Conservation (phyloP, 192 early-diverging fungal genomes). For the Podila minutissima region DNA sequence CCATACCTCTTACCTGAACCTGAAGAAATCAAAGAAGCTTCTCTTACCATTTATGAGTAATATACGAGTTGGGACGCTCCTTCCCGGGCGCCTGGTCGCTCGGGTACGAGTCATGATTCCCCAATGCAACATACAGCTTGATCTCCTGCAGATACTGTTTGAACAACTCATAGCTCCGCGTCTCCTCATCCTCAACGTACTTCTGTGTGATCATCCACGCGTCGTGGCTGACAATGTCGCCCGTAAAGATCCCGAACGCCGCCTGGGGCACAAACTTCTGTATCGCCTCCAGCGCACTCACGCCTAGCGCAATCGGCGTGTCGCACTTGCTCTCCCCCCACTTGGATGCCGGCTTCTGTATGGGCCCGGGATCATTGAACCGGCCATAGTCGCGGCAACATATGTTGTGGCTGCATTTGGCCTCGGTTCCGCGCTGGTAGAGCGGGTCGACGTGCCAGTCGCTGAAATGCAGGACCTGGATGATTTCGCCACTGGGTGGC, state of each 20-base stretch:
- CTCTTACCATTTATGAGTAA: conserved; percentile 40
- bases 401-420: conserved; percentile 60
- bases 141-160: conserved; percentile 45
- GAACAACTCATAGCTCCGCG: conserved; percentile 46
- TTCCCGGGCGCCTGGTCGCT: conserved; percentile 37
- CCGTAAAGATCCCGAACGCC: conserved; percentile 63
- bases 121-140: conserved; percentile 58
- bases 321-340: conserved; percentile 63
- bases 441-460: conserved; percentile 66
- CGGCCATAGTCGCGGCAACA: conserved; percentile 58
- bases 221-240: conserved; percentile 65
- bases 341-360: conserved; percentile 40
- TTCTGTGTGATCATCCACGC: conserved; percentile 59
- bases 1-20: too few species aligned
- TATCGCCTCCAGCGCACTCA: conserved; percentile 57
- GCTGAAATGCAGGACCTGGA: conserved; percentile 61
- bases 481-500: conserved; percentile 39
- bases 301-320: conserved; percentile 56
- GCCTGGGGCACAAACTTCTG: conserved; percentile 45
- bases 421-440: conserved; percentile 56
- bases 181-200: conserved; percentile 31
- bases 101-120: conserved; percentile 62
- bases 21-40: not conserved
- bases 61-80: conserved; percentile 10
- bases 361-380: conserved; percentile 45